Conservation (phyloP, 176 grass and related monocot genomes). For the Alloteropsis semialata region DNA sequence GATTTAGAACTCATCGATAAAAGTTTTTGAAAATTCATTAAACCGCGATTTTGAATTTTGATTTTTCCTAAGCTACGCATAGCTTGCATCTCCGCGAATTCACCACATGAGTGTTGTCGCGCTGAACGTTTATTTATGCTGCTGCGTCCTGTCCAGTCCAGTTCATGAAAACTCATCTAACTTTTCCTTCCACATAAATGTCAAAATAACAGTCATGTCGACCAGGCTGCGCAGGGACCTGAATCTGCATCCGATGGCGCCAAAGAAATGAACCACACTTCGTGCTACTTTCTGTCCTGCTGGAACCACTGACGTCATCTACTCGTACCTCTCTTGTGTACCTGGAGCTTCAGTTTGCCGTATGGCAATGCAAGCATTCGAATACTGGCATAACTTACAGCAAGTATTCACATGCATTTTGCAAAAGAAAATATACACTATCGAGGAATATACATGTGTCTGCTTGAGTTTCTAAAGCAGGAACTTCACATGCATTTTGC, state of each 20-base stretch:
- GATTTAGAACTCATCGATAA: no score
- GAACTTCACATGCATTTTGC: not conserved
- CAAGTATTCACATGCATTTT: no score
- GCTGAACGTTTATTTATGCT: constrained; percentile 45
- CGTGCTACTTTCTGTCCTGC: not conserved
- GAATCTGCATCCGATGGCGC: constrained; percentile 7
- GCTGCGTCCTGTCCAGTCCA: not conserved
- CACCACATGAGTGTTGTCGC: constrained; percentile 27
- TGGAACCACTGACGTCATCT: not conserved
- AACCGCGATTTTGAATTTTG: no score
- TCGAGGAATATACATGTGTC: no score
- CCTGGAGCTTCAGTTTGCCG: not conserved
- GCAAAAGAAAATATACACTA: no score
- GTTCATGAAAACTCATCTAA: constrained; percentile 35
- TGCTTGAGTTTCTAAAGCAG: no score
- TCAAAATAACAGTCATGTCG: constrained; percentile 50
- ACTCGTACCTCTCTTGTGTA: not conserved
- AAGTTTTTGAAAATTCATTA: no score
- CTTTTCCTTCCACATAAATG: constrained; percentile 56
- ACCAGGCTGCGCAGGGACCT: constrained; percentile 3
- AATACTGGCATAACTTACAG: not conserved
- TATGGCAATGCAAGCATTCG: not conserved
- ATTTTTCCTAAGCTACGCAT: constrained; percentile 30
- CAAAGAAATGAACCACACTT: not conserved
- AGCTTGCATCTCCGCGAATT: constrained; percentile 14